Evolutionary conservation across 108 stramenopile species (phyloP), one percentile per base, ranked within the genome.

Genomic region (Conticribra weissflogii): DNA sequence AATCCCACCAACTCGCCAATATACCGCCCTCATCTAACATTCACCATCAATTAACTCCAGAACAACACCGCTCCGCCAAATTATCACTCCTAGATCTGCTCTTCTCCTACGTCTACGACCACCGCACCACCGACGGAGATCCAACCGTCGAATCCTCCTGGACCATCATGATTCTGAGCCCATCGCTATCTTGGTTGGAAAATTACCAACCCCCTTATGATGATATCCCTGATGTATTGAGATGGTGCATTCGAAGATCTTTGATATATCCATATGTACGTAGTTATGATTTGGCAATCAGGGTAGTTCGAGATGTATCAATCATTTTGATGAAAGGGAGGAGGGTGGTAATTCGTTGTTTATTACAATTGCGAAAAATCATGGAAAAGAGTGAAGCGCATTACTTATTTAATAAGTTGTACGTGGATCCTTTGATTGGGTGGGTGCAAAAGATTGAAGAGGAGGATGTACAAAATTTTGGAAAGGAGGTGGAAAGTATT

Each of bases 111-210:
- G 88, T 79, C 2, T 97, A 96, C 59, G 97, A 97, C 59, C 92
- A 96, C 67, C 79, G 96, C 53, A 89, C 87, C 33, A 97, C 97
- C 5, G 83, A 74, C 24, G 96, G 96, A 29, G 97, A 97, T 52
- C 80, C 94, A 12, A 94, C 90, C 3, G 91, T 95, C 18, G 97
- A 97, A 85, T 94, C 93, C 23, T 82, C 94, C 7, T 97, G 96
- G 96, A 97, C 96, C 21, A 73, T 96, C 19, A 81, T 90, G 63
- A 88, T 78, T 32, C 72, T 97, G 18, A 90, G 90, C 49, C 77
- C 88, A n/a, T 69, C 89, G 3, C 66, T 97, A 23, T 79, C 83
- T 54, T 97, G 94, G 88, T 55, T 97, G 54, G 95, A 97, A 70
- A 63, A 64, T 52, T 81, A 80, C 69, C 65, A 66, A 15, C 59